phyloP scores from a whole-genome alignment of 2,329 filamentous ascomycete species.

The Gaeumannomyces sp. region DNA sequence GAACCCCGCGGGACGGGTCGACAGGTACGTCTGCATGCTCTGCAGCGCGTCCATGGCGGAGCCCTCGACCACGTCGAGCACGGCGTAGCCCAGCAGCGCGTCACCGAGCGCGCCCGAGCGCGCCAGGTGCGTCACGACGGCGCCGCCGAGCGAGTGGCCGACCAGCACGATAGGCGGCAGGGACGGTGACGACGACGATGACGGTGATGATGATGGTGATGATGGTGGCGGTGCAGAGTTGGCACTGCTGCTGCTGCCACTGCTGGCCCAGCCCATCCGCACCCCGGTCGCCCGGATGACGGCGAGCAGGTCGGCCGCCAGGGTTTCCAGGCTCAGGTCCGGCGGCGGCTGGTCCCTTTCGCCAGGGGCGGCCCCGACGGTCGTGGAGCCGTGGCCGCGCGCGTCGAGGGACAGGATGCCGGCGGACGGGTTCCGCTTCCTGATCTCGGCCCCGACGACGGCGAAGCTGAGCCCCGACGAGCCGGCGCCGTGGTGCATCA shows the following conservation, averaged over 20 bases:
- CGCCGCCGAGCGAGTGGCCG: constrained; percentile 88
- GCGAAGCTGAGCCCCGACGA: constrained; percentile 92
- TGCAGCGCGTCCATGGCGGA: constrained; percentile 91
- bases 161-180: constrained; percentile 75
- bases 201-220: neutral
- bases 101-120: constrained; percentile 57
- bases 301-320: constrained; percentile 65
- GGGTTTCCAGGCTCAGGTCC: constrained; percentile 66
- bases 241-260: no score
- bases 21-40: constrained; percentile 89
- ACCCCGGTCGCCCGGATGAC: constrained; percentile 62
- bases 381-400: constrained; percentile 73
- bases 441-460: constrained; percentile 69
- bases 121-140: constrained; percentile 81
- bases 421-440: constrained; percentile 68
- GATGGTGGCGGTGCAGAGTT: no score
- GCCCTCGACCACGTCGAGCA: constrained; percentile 92
- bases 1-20: constrained; percentile 73
- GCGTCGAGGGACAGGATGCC: constrained; percentile 84
- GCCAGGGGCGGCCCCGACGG: constrained; percentile 30
- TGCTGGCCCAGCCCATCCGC: constrained; percentile 63
- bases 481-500: constrained; percentile 91
- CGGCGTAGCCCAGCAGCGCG: constrained; percentile 69
- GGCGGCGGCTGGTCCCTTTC: constrained; percentile 31
- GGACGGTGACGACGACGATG: neutral